A percentile compares a stretch with the other conserved stretches of the same genome.
phyloP scores from a whole-genome alignment of 169 alveolate species.

The Cryptosporidium felis region DNA sequence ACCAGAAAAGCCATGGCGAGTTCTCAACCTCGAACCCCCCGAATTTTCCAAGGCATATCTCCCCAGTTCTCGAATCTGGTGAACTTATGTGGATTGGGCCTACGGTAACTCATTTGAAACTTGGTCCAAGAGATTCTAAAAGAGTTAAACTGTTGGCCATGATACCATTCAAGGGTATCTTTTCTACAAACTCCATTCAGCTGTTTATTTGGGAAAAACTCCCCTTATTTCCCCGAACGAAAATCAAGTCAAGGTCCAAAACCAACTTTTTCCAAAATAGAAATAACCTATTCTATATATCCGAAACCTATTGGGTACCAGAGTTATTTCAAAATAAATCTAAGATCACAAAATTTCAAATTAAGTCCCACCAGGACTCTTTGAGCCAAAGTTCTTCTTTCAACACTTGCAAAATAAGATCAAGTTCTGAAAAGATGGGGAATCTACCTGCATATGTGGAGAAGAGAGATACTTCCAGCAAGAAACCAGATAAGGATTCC shows the following conservation, averaged over 20 bases:
- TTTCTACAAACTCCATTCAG: slow-evolving; percentile 42
- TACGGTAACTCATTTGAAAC: neutral
- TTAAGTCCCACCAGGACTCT: neutral
- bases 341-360: neutral
- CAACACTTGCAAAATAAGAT: neutral
- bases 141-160: slow-evolving; percentile 3
- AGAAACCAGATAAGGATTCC: too few relatives aligned
- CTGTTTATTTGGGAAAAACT: slow-evolving; percentile 2
- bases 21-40: neutral
- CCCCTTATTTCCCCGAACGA: slow-evolving; percentile 52
- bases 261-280: too few relatives aligned
- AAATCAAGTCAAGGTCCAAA: too few relatives aligned
- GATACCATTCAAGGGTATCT: slow-evolving; percentile 50
- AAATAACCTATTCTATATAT: neutral
- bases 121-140: slow-evolving; percentile 16
- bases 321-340: neutral
- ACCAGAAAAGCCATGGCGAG: neutral
- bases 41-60: neutral
- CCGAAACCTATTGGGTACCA: neutral
- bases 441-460: slow-evolving; percentile 46
- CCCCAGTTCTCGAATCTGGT: slow-evolving; percentile 26
- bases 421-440: neutral
- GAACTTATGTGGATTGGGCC: slow-evolving; percentile 59
- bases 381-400: neutral
- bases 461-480: neutral